phyloP scores from a whole-genome alignment of 495 filamentous ascomycete genomes.

The Choiromyces venosus region DNA sequence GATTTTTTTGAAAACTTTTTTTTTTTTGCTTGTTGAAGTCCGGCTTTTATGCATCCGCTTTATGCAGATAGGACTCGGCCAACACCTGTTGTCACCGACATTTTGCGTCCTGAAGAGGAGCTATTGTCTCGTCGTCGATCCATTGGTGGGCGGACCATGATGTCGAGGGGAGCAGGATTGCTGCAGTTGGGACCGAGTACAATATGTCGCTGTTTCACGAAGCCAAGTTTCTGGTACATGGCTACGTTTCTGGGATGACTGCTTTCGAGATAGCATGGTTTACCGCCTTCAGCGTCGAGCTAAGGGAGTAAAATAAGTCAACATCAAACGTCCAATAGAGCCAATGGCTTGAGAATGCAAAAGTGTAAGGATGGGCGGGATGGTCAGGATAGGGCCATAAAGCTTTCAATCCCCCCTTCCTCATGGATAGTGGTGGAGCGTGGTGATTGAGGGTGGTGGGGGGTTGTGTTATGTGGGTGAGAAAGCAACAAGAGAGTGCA shows the following conservation, averaged over 20 bases:
- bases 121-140: conserved; percentile 17
- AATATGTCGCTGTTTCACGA: conserved; percentile 56
- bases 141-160: conserved; percentile 68
- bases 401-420: neutral
- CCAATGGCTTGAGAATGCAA: neutral
- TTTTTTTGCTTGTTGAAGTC: neutral
- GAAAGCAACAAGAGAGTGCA: conserved; percentile 3
- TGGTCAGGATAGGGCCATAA: neutral
- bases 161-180: conserved; percentile 60
- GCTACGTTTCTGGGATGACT: conserved; percentile 59
- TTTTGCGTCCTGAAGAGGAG: neutral
- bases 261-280: conserved; percentile 66
- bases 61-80: neutral
- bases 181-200: conserved; percentile 52
- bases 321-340: conserved; percentile 9
- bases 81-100: conserved; percentile 20
- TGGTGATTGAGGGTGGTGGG: neutral
- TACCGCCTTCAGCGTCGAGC: conserved; percentile 60
- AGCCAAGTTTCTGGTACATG: conserved; percentile 68
- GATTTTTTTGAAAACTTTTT: neutral
- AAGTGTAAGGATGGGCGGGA: neutral
- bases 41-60: no score
- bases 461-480: neutral
- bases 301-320: conserved; percentile 39
- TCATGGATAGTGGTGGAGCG: neutral